Evolutionary conservation across 2,329 filamentous ascomycete species (phyloP).

Genomic region (Niveomyces coronatus): DNA sequence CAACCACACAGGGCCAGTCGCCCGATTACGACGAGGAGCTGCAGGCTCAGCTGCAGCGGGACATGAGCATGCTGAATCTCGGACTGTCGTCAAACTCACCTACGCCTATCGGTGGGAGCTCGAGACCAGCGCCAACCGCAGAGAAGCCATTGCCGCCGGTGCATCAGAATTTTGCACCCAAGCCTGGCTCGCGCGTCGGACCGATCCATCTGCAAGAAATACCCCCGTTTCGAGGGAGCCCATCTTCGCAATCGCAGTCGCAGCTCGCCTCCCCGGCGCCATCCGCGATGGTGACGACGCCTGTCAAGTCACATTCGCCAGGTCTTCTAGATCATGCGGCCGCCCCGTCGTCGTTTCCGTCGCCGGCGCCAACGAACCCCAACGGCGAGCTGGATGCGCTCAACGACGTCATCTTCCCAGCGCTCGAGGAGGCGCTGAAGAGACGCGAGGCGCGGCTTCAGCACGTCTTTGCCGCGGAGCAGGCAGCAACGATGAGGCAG

Average conservation of each 20-base stretch:
- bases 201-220: slow-evolving; percentile 43
- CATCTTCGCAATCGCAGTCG: slow-evolving; percentile 20
- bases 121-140: not conserved
- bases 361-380: slow-evolving; percentile 44
- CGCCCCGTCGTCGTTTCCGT: slow-evolving; percentile 42
- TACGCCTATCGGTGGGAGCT: slow-evolving; percentile 20
- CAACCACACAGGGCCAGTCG: slow-evolving; percentile 37
- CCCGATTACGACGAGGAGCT: slow-evolving; percentile 51
- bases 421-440: slow-evolving; percentile 81
- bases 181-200: slow-evolving; percentile 26
- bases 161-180: slow-evolving; percentile 19
- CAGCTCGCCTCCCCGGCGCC: slow-evolving; percentile 11
- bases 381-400: slow-evolving; percentile 73
- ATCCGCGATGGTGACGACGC: slow-evolving; percentile 8
- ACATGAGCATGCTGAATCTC: slow-evolving; percentile 48
- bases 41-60: slow-evolving; percentile 53
- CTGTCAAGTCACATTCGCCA: slow-evolving; percentile 23
- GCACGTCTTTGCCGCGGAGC: slow-evolving; percentile 15
- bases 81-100: slow-evolving; percentile 14
- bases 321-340: slow-evolving; percentile 20
- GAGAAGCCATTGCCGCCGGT: slow-evolving; percentile 13
- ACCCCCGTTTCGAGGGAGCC: slow-evolving; percentile 39
- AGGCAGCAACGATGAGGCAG: slow-evolving; percentile 46
- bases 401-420: slow-evolving; percentile 84
- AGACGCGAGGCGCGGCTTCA: slow-evolving; percentile 58